A percentile compares a stretch with the other conserved stretches of the same genome.
Evolutionary conservation across 768 basidiomycete species (phyloP).

Genomic region (Lyophyllum atratum): DNA sequence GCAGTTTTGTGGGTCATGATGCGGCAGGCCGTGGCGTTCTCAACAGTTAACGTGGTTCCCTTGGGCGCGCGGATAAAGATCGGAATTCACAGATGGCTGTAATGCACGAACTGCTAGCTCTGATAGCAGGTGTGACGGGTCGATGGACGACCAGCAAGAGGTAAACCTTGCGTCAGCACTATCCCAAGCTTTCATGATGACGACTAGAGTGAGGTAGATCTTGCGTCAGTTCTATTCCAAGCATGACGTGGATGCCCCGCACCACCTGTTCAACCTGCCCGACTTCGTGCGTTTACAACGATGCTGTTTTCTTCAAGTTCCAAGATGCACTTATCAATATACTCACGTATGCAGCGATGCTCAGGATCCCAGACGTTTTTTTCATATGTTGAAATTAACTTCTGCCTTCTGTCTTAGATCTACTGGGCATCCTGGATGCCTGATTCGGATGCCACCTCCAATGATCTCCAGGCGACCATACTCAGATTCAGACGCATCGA

Average conservation of each 20-base stretch:
- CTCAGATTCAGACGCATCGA: background rate
- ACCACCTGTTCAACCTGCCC: background rate
- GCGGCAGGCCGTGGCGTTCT: background rate
- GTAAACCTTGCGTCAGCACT: background rate
- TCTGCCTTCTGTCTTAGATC: background rate
- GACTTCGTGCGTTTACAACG: background rate
- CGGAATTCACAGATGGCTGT: background rate
- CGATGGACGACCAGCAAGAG: background rate
- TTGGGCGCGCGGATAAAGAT: background rate
- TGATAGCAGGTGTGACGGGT: background rate
- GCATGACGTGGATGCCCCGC: background rate
- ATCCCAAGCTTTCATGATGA: background rate
- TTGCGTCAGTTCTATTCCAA: background rate
- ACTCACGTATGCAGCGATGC: background rate
- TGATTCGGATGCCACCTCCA: too few relatives aligned
- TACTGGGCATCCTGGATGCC: too few relatives aligned
- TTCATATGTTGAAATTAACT: background rate
- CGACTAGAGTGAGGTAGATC: background rate
- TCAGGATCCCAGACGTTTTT: background rate
- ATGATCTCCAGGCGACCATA: background rate
- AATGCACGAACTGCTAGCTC: background rate
- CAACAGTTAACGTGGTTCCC: background rate
- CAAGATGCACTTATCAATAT: background rate
- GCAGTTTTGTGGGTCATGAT: constrained; percentile 1
- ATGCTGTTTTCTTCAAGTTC: background rate